These are phyloP conservation scores for Apophysomyces elegans DNA, from an alignment of 371 early-diverging fungal genomes.

Conservation along the genomic window DNA sequence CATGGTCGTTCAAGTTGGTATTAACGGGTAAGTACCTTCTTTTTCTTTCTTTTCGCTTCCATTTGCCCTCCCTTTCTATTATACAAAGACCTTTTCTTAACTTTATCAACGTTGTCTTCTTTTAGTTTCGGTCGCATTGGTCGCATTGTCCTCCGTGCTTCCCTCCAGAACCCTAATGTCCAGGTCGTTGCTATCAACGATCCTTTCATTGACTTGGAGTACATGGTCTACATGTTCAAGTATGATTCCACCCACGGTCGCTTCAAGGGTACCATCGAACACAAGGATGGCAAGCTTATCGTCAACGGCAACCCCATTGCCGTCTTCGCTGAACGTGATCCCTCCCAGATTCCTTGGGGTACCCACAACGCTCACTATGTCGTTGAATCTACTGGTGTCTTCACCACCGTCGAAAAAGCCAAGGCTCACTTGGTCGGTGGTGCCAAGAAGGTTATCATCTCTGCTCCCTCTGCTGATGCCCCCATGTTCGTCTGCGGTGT, in stretches of 20 bases:
- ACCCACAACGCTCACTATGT: conserved; percentile 89
- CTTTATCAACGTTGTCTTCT: neutral
- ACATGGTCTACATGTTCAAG: conserved; percentile 97
- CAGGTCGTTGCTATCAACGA: conserved; percentile 98
- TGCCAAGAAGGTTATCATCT: conserved; percentile 98
- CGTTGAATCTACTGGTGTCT: conserved; percentile 99
- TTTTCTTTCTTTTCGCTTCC: no score
- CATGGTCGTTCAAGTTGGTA: conserved; percentile 81
- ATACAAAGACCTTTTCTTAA: no score
- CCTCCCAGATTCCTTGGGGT: conserved; percentile 94
- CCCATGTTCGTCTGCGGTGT: conserved; percentile 93
- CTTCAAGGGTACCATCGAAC: conserved; percentile 77
- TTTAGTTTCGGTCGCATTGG: conserved; percentile 97
- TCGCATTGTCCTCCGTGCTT: conserved; percentile 96
- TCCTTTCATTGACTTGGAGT: conserved; percentile 95
- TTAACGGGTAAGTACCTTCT: conserved; percentile 83
- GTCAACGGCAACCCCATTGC: conserved; percentile 83
- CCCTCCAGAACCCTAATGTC: conserved; percentile 76
- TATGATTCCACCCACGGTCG: conserved; percentile 98
- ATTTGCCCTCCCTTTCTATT: no score
- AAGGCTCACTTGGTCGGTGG: conserved; percentile 90
- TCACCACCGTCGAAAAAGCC: conserved; percentile 92
- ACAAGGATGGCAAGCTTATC: conserved; percentile 83
- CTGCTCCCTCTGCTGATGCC: conserved; percentile 93
- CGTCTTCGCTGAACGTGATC: conserved; percentile 75